Percentiles rank a stretch among this genome's conserved stretches.
phyloP scores from a whole-genome alignment of 176 grass and related monocot genomes.

The Puccinellia tenuiflora region DNA sequence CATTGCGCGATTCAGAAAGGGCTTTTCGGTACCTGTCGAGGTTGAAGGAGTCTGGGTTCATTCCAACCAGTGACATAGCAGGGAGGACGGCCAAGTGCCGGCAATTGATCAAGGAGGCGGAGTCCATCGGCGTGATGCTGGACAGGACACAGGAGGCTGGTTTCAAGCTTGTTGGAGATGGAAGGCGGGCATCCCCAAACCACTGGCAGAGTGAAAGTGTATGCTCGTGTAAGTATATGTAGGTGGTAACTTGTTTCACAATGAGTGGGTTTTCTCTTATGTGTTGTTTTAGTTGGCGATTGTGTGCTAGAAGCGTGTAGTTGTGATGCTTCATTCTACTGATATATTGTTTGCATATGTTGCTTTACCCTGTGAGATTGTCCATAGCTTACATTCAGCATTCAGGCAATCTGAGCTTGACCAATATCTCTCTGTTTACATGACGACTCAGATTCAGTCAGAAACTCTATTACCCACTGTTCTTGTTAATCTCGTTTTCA shows the following conservation, averaged over 20 bases:
- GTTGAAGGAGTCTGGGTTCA: conserved; percentile 69
- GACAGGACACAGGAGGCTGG: conserved; percentile 46
- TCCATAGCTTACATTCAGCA: not conserved
- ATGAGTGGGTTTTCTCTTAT: not conserved
- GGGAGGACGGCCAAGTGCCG: conserved; percentile 61
- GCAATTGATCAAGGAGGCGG: conserved; percentile 57
- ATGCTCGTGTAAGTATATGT: not conserved
- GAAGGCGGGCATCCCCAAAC: not conserved
- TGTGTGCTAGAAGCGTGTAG: not conserved
- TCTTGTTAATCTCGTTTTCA: too few species aligned
- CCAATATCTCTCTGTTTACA: too few species aligned
- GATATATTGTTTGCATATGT: not conserved
- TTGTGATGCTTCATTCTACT: not conserved
- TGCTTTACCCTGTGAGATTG: not conserved
- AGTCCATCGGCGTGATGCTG: conserved; percentile 45
- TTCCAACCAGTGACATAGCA: conserved; percentile 36
- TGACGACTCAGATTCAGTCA: too few species aligned
- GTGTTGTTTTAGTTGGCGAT: not conserved
- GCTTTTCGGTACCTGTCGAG: conserved; percentile 52
- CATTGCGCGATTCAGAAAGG: conserved; percentile 50
- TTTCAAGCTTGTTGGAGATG: conserved; percentile 23
- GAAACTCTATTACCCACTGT: too few species aligned
- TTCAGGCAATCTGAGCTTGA: too few species aligned
- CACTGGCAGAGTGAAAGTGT: not conserved
- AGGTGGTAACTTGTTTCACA: not conserved